These are phyloP conservation scores for Oehlia diaphana DNA, from an alignment of 192 early-diverging fungal species.

Conservation along the genomic window DNA sequence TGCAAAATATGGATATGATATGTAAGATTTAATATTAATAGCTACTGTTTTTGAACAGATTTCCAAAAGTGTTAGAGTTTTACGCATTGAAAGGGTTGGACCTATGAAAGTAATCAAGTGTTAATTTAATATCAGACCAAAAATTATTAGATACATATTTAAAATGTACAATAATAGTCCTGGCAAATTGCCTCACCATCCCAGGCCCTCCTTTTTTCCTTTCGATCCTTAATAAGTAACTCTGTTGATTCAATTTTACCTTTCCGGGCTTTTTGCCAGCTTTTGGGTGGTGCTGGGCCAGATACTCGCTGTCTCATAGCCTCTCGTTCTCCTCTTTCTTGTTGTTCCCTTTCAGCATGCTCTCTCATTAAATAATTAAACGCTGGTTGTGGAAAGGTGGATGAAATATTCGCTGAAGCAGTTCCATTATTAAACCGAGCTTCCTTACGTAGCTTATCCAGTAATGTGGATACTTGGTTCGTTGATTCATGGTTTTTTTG, in stretches of 20 bases:
- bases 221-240: neutral
- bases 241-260: neutral
- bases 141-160: neutral
- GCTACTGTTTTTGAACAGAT: slow-evolving; percentile 19
- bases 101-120: neutral
- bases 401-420: neutral
- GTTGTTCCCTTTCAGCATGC: neutral
- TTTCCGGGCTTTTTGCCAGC: slow-evolving; percentile 19
- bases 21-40: slow-evolving; percentile 17
- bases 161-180: no score
- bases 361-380: slow-evolving; percentile 14
- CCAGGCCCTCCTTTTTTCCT: slow-evolving; percentile 10
- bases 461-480: neutral
- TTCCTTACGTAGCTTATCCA: slow-evolving; percentile 7
- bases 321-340: neutral
- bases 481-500: neutral
- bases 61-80: neutral
- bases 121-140: neutral
- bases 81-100: neutral
- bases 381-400: neutral
- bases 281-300: slow-evolving; percentile 26
- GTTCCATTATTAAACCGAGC: neutral
- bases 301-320: slow-evolving; percentile 7
- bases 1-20: slow-evolving; percentile 17
- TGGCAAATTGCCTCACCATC: slow-evolving; percentile 24